Base-by-base conservation (phyloP, 192 early-diverging fungal species). In the Glomus cerebriforme region DNA sequence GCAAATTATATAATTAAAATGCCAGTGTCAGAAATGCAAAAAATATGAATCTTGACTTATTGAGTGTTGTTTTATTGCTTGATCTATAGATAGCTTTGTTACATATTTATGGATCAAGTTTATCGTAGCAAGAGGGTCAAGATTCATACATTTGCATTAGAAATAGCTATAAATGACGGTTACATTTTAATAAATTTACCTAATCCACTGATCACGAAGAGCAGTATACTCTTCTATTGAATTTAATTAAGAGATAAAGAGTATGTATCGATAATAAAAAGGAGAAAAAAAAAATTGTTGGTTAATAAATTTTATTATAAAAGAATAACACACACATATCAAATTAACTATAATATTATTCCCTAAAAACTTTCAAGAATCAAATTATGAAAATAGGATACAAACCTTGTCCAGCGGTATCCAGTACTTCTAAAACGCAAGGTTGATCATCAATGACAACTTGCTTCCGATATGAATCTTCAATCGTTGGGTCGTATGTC, bases 401-500 rank as follows among this genome's bases (percentile, higher is more conserved):
- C 60, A 34, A 73, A 84, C 85, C 85, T 83, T 95, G 92, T 49
- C 96, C 97, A 62, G 97, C 97, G 58, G 96, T 98, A 88, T 98
- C 98, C 59, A 99, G 88, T 81, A 99, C 94, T 85, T 99, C 96
- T 35, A 99, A 85, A 82, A 98, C 95, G 85, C 96, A 99, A 79
- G 96, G 95, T 83, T 97, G 92, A 54, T 94, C 96, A 85, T 99
- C 98, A 67, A 99, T 95, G 45, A 97, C 96, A 13, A 98, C 96
- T 86, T 98, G 96, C 87, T 96, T 97, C 73, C 96, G 88, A 85
- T 98, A 99, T 22, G 95, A 96, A 84, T 98, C 98, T 86, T 99
- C 98, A 78, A 97, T 99, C 8, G 98, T 99, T 65, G 98, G 98
- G 87, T 98, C 96, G 81, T 98, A 99, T 81, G 95, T 98, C 88